Base-by-base conservation (phyloP, 805 yeast genomes). In the Ogataea sp. region DNA sequence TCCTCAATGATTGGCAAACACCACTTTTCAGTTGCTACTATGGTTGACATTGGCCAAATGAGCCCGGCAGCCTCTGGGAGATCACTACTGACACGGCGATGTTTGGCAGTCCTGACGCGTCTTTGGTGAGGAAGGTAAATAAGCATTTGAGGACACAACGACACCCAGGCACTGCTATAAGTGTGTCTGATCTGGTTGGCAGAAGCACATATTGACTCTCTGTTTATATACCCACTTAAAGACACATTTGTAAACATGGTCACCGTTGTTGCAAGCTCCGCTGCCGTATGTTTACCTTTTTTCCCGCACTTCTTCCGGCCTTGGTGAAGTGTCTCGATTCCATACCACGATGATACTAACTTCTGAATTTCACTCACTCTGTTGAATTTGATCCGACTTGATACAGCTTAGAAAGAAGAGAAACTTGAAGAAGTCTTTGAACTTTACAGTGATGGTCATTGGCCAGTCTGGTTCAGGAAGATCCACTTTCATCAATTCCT, bases 401-500 rank as follows among this genome's bases (percentile, higher is more conserved):
- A 30, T 31, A 39, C 34, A 57, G 62, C 50, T 78, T 43, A 73
- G 86, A 58, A 84, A 84, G 65, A 77, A 84, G 58, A 85, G 85
- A 66, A 82, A 80, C 37, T 66, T 84, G 61, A 86, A 85, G 62
- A 83, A 85, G 62, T 83, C 88, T 26, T 78, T 85, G 65, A 85
- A 84, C 54, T 86, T 88, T 68, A 82, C 94, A 18, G 58, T 84
- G 43, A 80, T 88, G 90, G 80, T 85, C 29, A 80, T 86, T 40
- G 97, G 96, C 32, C 83, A 84, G 55, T 76, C 81, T 35, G 97
- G 97, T 2, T 67, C 79, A 34, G 96, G 96, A 15, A 75, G 96
- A 58, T 83, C 95, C n/a, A 88, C 96, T 5, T 82, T 88, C 52
- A 85, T 89, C 58, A 88, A 89, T 65, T 83, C 95, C 28, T 68